A percentile compares a stretch with the other conserved stretches of the same genome.
Conservation (phyloP, 116 monocot genomes). For the Posidonia oceanica region DNA sequence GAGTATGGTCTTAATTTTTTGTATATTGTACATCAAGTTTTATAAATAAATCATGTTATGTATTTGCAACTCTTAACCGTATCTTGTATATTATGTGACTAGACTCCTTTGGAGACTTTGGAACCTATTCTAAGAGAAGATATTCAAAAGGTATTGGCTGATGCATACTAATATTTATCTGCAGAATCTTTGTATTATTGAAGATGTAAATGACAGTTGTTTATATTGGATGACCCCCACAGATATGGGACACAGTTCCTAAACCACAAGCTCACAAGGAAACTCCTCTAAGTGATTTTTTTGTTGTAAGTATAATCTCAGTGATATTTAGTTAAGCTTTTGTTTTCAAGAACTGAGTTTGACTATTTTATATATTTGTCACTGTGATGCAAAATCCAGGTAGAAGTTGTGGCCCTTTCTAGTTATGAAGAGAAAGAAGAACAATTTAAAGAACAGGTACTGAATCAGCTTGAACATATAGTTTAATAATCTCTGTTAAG, state of each 20-base stretch:
- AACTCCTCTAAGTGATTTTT: conserved; percentile 91
- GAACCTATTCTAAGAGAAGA: conserved; percentile 96
- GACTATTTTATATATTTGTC: background rate
- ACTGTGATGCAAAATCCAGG: conserved; percentile 27
- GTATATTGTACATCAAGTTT: background rate
- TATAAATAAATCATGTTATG: background rate
- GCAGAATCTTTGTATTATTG: conserved; percentile 3
- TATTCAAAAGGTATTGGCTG: conserved; percentile 75
- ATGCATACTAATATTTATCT: background rate
- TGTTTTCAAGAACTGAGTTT: background rate
- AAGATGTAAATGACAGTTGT: background rate
- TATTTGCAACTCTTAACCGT: background rate
- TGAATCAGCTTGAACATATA: background rate
- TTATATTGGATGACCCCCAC: background rate
- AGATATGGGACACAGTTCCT: conserved; percentile 92
- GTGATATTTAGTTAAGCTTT: background rate
- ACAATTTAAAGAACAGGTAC: conserved; percentile 81
- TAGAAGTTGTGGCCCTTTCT: conserved; percentile 84
- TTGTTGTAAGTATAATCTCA: conserved; percentile 49
- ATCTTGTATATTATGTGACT: conserved; percentile 3
- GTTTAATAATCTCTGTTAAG: background rate
- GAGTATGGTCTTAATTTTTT: conserved; percentile 21
- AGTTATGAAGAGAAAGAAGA: conserved; percentile 98
- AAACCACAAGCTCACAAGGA: conserved; percentile 78
- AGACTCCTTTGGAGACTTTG: conserved; percentile 91